Percentiles rank a stretch among this genome's conserved stretches.
Evolutionary conservation across 2,329 filamentous ascomycete genomes (phyloP).

Genomic region (Plenodomus tracheiphilus): DNA sequence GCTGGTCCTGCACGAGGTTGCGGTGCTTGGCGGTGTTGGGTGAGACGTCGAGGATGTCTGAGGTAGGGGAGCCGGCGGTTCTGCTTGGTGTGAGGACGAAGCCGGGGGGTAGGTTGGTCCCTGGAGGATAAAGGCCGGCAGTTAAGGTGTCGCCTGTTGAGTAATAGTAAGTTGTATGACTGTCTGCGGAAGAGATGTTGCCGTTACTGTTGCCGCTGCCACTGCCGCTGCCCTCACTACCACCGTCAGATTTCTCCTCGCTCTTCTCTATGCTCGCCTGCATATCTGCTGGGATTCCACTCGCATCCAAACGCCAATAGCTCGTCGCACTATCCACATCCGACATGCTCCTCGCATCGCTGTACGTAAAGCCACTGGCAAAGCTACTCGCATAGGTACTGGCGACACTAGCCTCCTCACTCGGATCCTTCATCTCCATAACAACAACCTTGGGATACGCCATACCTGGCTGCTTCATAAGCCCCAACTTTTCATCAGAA

Average conservation of each 20-base stretch:
- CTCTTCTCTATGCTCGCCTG: not conserved
- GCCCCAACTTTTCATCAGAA: not conserved
- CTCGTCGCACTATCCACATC: not conserved
- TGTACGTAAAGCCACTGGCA: not conserved
- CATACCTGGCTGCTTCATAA: not conserved
- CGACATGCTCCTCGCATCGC: not conserved
- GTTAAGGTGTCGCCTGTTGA: not conserved
- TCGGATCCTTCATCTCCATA: not conserved
- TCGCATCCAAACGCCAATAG: not conserved
- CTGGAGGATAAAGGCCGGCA: too few species aligned
- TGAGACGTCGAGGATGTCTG: not conserved
- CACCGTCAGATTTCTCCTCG: not conserved
- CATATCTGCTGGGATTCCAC: not conserved
- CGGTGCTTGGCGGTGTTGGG: constrained; percentile 1
- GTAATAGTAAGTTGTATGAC: not conserved
- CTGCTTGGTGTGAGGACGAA: not conserved
- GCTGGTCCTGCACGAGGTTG: constrained; percentile 1
- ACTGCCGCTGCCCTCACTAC: not conserved
- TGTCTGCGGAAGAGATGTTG: not conserved
- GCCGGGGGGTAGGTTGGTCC: too few species aligned
- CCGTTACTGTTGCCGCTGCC: not conserved
- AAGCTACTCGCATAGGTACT: too few species aligned
- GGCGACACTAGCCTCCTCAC: too few species aligned
- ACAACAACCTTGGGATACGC: not conserved
- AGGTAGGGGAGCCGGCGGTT: not conserved